Evolutionary conservation across 2,329 filamentous ascomycete species (phyloP), one percentile per base, ranked within the genome.

Genomic region (Venturia aucupariae): DNA sequence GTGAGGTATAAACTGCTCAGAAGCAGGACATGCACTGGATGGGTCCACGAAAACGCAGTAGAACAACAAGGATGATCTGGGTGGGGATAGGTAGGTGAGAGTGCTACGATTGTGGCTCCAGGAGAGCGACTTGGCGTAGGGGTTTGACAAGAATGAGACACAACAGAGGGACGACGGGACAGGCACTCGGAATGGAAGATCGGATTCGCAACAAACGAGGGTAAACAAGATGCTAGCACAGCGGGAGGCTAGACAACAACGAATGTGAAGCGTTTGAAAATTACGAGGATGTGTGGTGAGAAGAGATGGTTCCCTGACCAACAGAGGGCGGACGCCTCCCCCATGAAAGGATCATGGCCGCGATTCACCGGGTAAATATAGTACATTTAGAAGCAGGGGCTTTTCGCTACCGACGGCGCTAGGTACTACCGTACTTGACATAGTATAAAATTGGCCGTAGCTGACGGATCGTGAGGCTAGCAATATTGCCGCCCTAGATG

Each of bases 111-210:
- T 57, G 27, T 57, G 27, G 19, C 27, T 13, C 51, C 27, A 35
- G 51, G 51, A 55, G 27, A 35, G 24, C 48, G 48, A 19, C 48
- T 55, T 55, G 48, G 48, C 48, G 51, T 57, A n/a, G n/a, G 51
- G 51, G 27, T 35, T 38, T 57, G 51, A 57, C 51, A 57, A 57
- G 4, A 22, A 35, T 5, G 51, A n/a, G 30, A 35, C 11, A 54
- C 48, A 54, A 54, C 30, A 30, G 15, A 54, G 6, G 8, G 44
- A n/a, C n/a, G n/a, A n/a, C n/a, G 35, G 11, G 35, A 51, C 8
- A 3, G 22, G 51, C 51, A 35, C 51, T 35, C 15, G 19, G 30
- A 57, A n/a, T 57, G 51, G 27, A 55, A 35, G 27, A 13, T 55
- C 27, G 8, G 13, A n/a, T 35, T 32, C 30, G 51, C 8, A n/a